Evolutionary conservation across 139 green algal species (phyloP).

Genomic region (Dunaliella primolecta): DNA sequence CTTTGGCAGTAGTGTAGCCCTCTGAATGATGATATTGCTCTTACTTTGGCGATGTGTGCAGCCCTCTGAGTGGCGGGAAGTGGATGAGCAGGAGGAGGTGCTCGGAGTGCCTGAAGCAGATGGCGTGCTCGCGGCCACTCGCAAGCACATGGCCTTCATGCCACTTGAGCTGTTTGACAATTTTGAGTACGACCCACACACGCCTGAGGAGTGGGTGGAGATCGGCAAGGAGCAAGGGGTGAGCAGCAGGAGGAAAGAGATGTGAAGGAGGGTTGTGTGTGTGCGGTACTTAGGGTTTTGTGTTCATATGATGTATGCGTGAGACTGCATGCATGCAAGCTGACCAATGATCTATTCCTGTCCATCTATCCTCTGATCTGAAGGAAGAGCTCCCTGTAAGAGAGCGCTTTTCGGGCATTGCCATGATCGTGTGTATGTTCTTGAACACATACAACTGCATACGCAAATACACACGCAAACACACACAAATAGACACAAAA

Average conservation of each 20-base stretch:
- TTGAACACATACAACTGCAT: background rate
- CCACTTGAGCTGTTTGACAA: conserved; percentile 54
- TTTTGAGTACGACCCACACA: conserved; percentile 31
- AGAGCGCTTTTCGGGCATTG: too few species aligned
- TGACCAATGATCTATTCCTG: too few species aligned
- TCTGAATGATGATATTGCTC: too few species aligned
- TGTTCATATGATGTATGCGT: too few species aligned
- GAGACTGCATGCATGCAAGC: too few species aligned
- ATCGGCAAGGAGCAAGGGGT: conserved; percentile 16
- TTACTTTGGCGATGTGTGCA: background rate
- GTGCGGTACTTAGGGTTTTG: too few species aligned
- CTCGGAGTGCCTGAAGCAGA: conserved; percentile 29
- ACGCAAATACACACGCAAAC: background rate
- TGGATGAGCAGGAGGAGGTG: conserved; percentile 21
- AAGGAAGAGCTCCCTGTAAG: too few species aligned
- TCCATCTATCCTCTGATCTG: too few species aligned
- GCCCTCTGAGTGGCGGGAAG: conserved; percentile 3
- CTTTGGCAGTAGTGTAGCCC: too few species aligned
- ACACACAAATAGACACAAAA: background rate
- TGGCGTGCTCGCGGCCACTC: conserved; percentile 27
- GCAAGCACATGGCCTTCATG: conserved; percentile 46
- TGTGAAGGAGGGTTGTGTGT: background rate
- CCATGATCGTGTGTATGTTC: too few species aligned
- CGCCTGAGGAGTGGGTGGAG: conserved; percentile 33
- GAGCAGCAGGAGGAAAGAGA: conserved; percentile 2